phyloP scores from a whole-genome alignment of 2,329 filamentous ascomycete genomes.

The Ophiocordyceps robertsii region DNA sequence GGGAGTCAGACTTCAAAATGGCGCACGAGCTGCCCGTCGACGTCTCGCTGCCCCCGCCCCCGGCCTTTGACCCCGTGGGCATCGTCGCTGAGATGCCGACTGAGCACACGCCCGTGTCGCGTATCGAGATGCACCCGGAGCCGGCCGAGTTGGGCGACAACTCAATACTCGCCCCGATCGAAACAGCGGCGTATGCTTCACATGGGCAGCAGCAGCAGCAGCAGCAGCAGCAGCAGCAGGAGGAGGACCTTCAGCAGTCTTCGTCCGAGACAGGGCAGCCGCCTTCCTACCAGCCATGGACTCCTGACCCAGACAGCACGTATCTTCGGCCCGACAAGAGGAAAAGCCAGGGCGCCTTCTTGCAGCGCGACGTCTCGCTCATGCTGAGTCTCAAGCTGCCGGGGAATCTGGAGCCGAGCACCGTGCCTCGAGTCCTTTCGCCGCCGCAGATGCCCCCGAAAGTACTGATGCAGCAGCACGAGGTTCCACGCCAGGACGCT shows the following conservation, averaged over 20 bases:
- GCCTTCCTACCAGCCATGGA: slow-evolving; percentile 5
- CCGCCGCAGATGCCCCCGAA: too few species aligned
- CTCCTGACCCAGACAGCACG: slow-evolving; percentile 1
- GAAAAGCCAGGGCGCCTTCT: slow-evolving; percentile 3
- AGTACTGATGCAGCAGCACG: too few species aligned
- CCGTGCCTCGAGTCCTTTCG: slow-evolving; percentile 9
- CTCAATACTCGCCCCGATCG: slow-evolving; percentile 20
- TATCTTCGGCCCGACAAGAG: background rate
- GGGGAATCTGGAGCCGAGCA: slow-evolving; percentile 7
- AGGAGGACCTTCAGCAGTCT: background rate
- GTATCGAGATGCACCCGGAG: slow-evolving; percentile 27
- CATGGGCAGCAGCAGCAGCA: background rate
- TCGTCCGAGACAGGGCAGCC: background rate
- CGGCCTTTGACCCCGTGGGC: slow-evolving; percentile 26
- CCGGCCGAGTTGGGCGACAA: slow-evolving; percentile 31
- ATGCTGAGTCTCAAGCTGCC: slow-evolving; percentile 9
- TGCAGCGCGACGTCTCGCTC: slow-evolving; percentile 13
- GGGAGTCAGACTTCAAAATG: slow-evolving; percentile 18
- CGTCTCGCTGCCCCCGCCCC: slow-evolving; percentile 8
- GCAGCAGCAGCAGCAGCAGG: background rate
- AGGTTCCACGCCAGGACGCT: too few species aligned
- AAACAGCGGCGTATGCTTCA: slow-evolving; percentile 11
- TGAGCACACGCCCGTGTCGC: slow-evolving; percentile 24
- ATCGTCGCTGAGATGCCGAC: slow-evolving; percentile 34
- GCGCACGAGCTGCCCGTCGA: slow-evolving; percentile 18